Percentiles rank a stretch among this genome's conserved stretches.
Evolutionary conservation across 305 asterid genomes (phyloP).

Genomic region (Petunia hybrid): DNA sequence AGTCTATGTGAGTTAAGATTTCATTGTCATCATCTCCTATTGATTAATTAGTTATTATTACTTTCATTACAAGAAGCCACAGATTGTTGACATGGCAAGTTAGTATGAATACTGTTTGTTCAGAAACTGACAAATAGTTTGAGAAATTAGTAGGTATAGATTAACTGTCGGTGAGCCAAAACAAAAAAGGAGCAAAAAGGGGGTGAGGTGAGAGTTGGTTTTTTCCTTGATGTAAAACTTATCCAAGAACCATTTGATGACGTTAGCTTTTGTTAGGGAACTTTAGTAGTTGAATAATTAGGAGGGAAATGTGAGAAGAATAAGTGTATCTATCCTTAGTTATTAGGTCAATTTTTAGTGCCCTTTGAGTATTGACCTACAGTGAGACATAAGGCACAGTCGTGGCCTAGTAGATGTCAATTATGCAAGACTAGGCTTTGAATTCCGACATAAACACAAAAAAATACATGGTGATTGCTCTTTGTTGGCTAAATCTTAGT

Average conservation of each 20-base stretch:
- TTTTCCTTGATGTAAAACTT: neutral
- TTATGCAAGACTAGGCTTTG: neutral
- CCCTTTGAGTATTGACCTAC: neutral
- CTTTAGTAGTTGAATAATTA: constrained; percentile 7
- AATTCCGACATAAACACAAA: too few relatives aligned
- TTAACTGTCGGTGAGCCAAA: constrained; percentile 24
- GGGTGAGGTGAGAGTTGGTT: neutral
- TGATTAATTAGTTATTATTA: neutral
- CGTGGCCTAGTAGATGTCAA: neutral
- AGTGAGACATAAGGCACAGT: neutral
- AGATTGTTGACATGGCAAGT: constrained; percentile 5
- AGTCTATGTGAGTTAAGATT: constrained; percentile 7
- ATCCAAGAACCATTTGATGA: neutral
- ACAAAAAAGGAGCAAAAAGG: neutral
- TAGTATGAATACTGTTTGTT: neutral
- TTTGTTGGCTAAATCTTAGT: neutral
- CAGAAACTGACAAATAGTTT: neutral
- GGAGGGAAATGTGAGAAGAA: neutral
- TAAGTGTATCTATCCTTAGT: neutral
- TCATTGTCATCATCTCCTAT: constrained; percentile 27
- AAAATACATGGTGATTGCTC: too few relatives aligned
- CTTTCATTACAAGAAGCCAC: neutral
- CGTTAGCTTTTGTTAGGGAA: constrained; percentile 18
- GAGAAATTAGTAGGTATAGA: neutral
- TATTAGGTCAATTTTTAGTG: neutral